These are phyloP conservation scores for Fagus sylvatica DNA, from an alignment of 306 rosid genomes.

Conservation along the genomic window DNA sequence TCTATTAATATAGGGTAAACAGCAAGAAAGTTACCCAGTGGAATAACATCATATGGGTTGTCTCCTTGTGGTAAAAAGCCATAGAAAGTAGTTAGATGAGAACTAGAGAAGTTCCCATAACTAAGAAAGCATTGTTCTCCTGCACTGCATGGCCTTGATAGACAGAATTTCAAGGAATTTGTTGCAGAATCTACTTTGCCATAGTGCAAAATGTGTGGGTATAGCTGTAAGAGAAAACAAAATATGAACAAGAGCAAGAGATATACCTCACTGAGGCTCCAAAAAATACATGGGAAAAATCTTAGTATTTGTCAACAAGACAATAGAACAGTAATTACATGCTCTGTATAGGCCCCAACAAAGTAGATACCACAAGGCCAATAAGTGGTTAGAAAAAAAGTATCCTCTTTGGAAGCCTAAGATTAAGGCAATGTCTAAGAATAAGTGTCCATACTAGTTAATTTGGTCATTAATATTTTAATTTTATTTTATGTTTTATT, in stretches of 20 bases:
- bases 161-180: slow-evolving; percentile 73
- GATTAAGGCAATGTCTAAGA: too few species aligned
- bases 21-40: slow-evolving; percentile 55
- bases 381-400: too few species aligned
- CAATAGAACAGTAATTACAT: neutral
- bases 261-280: slow-evolving; percentile 7
- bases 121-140: slow-evolving; percentile 86
- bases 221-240: slow-evolving; percentile 53
- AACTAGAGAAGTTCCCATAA: slow-evolving; percentile 71
- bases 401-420: too few species aligned
- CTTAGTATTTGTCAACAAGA: neutral
- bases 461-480: too few species aligned
- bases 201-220: slow-evolving; percentile 74
- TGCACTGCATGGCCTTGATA: slow-evolving; percentile 80
- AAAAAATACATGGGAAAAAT: neutral
- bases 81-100: slow-evolving; percentile 74
- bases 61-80: slow-evolving; percentile 87
- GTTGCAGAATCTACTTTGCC: slow-evolving; percentile 70
- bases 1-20: slow-evolving; percentile 11
- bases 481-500: too few species aligned
- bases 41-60: slow-evolving; percentile 74
- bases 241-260: slow-evolving; percentile 14
- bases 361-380: neutral
- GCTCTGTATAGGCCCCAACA: neutral
- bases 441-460: too few species aligned